These are phyloP conservation scores for Raphidocelis subcapitata DNA, from an alignment of 139 green algal genomes.

Conservation along the genomic window DNA sequence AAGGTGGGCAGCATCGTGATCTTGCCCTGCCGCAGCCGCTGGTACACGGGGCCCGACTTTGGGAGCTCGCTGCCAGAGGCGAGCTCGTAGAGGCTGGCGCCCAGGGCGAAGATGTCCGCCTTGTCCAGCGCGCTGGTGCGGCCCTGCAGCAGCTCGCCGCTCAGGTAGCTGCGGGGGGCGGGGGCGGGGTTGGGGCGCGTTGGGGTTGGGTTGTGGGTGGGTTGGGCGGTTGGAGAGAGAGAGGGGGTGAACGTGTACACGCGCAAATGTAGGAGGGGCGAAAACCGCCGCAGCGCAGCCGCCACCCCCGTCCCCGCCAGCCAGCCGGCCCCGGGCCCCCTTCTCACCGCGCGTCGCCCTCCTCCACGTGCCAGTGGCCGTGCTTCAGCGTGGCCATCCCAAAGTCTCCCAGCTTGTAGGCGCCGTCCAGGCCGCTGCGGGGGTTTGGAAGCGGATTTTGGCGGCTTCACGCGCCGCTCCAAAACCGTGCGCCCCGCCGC, in stretches of 20 bases:
- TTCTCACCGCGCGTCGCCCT: constrained; percentile 76
- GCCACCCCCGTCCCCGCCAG: too few relatives aligned
- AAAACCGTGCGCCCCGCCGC: too few relatives aligned
- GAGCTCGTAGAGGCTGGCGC: constrained; percentile 83
- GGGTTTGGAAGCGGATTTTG: too few relatives aligned
- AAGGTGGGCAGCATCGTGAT: constrained; percentile 59
- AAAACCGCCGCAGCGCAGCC: too few relatives aligned
- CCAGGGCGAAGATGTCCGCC: constrained; percentile 92
- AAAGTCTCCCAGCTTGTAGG: constrained; percentile 94
- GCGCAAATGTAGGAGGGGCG: too few relatives aligned
- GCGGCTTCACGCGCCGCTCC: too few relatives aligned
- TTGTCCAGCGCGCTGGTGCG: constrained; percentile 65
- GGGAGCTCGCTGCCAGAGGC: constrained; percentile 51
- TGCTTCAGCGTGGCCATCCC: constrained; percentile 67
- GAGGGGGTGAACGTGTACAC: too few relatives aligned
- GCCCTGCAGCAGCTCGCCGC: constrained; percentile 78
- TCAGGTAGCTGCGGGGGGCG: constrained; percentile 72
- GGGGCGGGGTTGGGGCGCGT: neutral
- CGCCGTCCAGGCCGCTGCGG: constrained; percentile 6
- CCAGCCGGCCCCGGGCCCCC: neutral
- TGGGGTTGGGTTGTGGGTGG: too few relatives aligned
- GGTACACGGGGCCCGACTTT: constrained; percentile 45
- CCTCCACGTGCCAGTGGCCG: constrained; percentile 34
- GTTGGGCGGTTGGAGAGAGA: too few relatives aligned
- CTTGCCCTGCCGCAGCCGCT: constrained; percentile 56